Conservation (phyloP, 345 rosid genomes). For the Geranium rotundifolium region DNA sequence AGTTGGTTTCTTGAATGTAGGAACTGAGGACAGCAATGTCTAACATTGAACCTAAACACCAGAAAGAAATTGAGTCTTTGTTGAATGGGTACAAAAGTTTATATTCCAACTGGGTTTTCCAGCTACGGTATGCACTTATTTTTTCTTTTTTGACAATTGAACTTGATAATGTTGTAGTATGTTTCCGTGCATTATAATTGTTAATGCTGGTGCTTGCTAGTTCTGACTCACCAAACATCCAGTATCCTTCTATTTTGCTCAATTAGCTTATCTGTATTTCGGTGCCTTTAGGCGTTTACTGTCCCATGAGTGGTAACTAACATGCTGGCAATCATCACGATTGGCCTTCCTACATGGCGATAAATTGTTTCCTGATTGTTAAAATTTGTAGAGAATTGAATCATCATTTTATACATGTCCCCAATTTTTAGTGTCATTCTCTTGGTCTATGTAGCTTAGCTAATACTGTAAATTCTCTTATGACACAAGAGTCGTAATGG, state of each 20-base stretch:
- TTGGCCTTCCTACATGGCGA: too few species aligned
- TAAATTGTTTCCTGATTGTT: too few species aligned
- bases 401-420: too few species aligned
- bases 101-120: conserved; percentile 64
- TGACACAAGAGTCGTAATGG: too few species aligned
- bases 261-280: neutral
- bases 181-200: neutral
- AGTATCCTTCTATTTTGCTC: neutral
- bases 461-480: too few species aligned
- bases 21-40: conserved; percentile 56
- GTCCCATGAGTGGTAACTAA: too few species aligned
- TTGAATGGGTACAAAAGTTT: conserved; percentile 45
- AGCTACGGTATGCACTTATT: conserved; percentile 36
- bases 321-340: too few species aligned
- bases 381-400: too few species aligned
- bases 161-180: neutral
- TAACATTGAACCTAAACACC: conserved; percentile 49
- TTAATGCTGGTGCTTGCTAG: neutral
- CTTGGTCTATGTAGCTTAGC: too few species aligned
- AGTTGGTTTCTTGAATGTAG: conserved; percentile 18
- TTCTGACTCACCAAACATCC: neutral
- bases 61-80: conserved; percentile 41
- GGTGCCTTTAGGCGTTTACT: too few species aligned
- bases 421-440: too few species aligned
- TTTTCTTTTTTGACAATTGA: neutral